These are phyloP conservation scores for Volvox reticuliferus DNA, from an alignment of 139 green algal species.

Conservation along the genomic window DNA sequence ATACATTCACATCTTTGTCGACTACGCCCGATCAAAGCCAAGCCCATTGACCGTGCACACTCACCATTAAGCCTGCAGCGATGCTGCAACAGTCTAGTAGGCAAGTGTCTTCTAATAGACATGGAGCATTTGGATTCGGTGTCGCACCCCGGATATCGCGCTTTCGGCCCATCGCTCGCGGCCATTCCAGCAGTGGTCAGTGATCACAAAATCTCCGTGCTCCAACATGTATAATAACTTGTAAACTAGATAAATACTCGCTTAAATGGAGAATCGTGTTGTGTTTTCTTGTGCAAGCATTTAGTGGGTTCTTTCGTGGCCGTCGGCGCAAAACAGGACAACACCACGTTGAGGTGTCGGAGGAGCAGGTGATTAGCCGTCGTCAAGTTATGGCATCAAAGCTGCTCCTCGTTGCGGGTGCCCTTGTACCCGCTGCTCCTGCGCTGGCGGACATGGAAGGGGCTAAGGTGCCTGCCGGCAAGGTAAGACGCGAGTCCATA, in stretches of 20 bases:
- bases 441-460: background rate
- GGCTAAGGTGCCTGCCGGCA: background rate
- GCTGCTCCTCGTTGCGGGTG: conserved; percentile 25
- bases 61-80: background rate
- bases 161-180: background rate
- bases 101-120: background rate
- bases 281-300: background rate
- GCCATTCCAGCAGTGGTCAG: background rate
- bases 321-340: background rate
- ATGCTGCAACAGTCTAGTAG: conserved; percentile 13
- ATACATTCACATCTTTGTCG: too few relatives aligned
- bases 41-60: background rate
- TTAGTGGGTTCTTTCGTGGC: background rate
- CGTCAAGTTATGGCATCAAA: conserved; percentile 15
- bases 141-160: background rate
- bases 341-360: background rate
- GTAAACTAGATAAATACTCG: background rate
- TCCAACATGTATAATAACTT: background rate
- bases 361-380: background rate
- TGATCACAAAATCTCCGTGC: background rate
- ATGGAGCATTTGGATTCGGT: background rate
- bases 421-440: background rate
- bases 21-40: too few relatives aligned
- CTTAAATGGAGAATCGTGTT: background rate
- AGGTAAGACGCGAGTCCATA: background rate